Evolutionary conservation across 2,329 filamentous ascomycete genomes (phyloP).

Genomic region (Coniella vitis): DNA sequence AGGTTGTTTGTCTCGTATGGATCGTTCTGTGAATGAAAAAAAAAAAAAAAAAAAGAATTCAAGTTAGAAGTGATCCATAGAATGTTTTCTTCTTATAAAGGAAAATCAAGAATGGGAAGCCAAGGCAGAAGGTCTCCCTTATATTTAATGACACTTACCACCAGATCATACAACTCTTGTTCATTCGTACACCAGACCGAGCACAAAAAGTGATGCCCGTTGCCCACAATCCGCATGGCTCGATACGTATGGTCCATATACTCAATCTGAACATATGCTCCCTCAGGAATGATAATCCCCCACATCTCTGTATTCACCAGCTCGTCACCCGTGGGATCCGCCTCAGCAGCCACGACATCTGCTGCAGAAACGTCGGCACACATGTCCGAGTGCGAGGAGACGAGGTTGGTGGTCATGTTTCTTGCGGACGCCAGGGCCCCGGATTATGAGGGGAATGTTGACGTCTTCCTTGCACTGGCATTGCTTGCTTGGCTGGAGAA

Average conservation of each 20-base stretch:
- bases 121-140: not conserved
- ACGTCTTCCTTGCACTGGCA: constrained; percentile 53
- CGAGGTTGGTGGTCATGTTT: constrained; percentile 33
- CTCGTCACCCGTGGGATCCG: constrained; percentile 32
- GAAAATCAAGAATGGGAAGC: too few species aligned
- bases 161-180: constrained; percentile 58
- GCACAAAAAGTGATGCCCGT: constrained; percentile 55
- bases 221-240: constrained; percentile 43
- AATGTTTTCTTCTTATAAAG: too few species aligned
- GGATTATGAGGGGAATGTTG: constrained; percentile 52
- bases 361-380: constrained; percentile 51
- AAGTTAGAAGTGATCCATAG: not conserved
- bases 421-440: constrained; percentile 47
- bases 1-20: constrained; percentile 45
- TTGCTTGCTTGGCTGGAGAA: constrained; percentile 32
- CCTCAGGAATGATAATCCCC: constrained; percentile 37
- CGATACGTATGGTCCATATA: constrained; percentile 52
- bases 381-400: constrained; percentile 57
- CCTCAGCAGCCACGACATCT: constrained; percentile 18
- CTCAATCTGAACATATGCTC: constrained; percentile 17
- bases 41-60: too few species aligned
- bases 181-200: constrained; percentile 63
- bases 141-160: constrained; percentile 29
- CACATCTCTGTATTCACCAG: constrained; percentile 54
- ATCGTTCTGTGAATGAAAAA: constrained; percentile 35